Conservation (phyloP, 768 basidiomycete species). For the Crepidotus variabilis region DNA sequence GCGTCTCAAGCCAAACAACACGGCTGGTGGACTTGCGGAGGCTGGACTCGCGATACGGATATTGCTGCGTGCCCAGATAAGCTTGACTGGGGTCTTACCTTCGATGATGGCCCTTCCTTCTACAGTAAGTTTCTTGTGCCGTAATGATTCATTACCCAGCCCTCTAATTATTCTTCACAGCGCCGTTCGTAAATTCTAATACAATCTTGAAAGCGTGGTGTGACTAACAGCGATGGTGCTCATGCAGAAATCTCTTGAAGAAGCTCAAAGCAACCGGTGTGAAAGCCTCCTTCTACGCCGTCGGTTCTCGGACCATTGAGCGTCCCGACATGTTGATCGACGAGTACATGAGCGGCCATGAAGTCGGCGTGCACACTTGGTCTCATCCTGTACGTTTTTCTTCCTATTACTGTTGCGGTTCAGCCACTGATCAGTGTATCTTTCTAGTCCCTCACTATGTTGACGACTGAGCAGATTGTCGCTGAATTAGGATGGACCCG, state of each 20-base stretch:
- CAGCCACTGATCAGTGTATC: conserved; percentile 6
- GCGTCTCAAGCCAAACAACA: conserved; percentile 50
- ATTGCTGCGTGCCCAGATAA: conserved; percentile 68
- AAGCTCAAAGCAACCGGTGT: conserved; percentile 64
- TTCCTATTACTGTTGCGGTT: not conserved
- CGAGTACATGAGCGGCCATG: conserved; percentile 77
- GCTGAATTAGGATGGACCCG: conserved; percentile 93
- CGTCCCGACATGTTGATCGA: conserved; percentile 70
- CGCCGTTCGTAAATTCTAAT: conserved; percentile 37
- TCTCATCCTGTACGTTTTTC: conserved; percentile 57
- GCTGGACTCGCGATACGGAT: conserved; percentile 55
- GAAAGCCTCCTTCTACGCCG: conserved; percentile 85
- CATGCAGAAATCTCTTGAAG: conserved; percentile 57
- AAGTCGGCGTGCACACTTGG: conserved; percentile 89
- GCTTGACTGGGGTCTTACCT: conserved; percentile 75
- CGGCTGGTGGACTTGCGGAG: conserved; percentile 93
- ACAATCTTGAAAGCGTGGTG: not conserved
- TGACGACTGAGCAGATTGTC: conserved; percentile 81
- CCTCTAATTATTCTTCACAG: conserved; percentile 21
- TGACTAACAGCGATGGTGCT: conserved; percentile 3
- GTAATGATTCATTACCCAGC: not conserved
- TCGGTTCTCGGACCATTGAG: conserved; percentile 81
- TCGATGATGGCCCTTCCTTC: conserved; percentile 84
- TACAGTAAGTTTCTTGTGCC: conserved; percentile 55
- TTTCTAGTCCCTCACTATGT: conserved; percentile 53